Conservation (phyloP, 2,329 filamentous ascomycete species). For the Neofusicoccum parvum region DNA sequence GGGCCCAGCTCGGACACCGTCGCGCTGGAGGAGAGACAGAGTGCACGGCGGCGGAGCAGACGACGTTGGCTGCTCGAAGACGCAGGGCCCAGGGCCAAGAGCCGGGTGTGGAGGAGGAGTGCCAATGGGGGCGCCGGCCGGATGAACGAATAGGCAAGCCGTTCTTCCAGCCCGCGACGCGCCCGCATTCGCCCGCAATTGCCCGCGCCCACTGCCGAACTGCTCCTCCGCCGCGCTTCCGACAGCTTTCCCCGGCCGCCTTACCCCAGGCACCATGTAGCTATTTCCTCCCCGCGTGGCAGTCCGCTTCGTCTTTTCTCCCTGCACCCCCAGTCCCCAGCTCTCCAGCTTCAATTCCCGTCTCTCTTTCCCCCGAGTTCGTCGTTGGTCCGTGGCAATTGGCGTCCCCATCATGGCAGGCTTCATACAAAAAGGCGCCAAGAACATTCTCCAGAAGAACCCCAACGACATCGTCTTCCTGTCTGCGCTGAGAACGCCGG, state of each 20-base stretch:
- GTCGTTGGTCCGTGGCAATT: neutral
- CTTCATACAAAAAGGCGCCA: constrained; percentile 63
- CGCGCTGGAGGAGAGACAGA: neutral
- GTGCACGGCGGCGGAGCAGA: neutral
- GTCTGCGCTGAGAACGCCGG: constrained; percentile 84
- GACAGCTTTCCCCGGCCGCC: constrained; percentile 10
- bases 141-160: constrained; percentile 15
- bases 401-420: constrained; percentile 39
- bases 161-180: constrained; percentile 1
- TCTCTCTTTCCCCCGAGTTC: neutral
- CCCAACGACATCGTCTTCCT: constrained; percentile 85
- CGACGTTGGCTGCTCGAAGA: neutral
- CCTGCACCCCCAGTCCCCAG: neutral
- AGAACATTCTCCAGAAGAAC: constrained; percentile 74
- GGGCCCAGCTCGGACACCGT: neutral
- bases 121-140: neutral
- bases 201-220: constrained; percentile 13
- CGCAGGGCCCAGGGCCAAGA: neutral
- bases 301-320: neutral
- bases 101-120: neutral
- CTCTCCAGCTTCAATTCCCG: neutral
- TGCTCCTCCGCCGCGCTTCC: constrained; percentile 14
- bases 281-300: constrained; percentile 3
- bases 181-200: constrained; percentile 1
- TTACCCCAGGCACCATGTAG: constrained; percentile 11